Percentiles rank a stretch among this genome's conserved stretches.
phyloP scores from a whole-genome alignment of 495 filamentous ascomycete genomes.

The Daldinia grandis region DNA sequence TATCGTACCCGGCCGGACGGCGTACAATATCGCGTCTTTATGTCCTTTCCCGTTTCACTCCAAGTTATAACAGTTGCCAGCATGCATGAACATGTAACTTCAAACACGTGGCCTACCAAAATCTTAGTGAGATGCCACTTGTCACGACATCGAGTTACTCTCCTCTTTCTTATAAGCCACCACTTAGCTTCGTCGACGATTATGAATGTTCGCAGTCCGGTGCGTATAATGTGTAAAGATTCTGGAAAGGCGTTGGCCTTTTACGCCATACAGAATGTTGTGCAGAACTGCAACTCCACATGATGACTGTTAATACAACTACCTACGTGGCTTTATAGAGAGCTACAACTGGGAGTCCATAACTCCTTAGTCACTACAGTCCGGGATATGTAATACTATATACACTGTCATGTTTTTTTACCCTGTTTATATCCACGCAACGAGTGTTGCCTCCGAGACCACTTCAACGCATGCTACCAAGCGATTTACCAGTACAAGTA shows the following conservation, averaged over 20 bases:
- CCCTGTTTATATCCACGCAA: neutral
- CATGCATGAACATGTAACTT: constrained; percentile 27
- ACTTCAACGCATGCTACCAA: neutral
- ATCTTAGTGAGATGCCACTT: constrained; percentile 10
- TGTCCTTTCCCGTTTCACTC: constrained; percentile 13
- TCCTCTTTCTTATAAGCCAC: neutral
- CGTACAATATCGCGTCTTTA: constrained; percentile 21
- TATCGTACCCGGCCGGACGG: constrained; percentile 22
- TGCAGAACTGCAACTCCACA: constrained; percentile 2
- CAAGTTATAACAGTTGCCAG: constrained; percentile 5
- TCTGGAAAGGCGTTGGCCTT: constrained; percentile 1
- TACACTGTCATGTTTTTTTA: constrained; percentile 9
- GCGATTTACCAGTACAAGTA: neutral
- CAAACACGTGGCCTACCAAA: neutral
- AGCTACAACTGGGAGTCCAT: neutral
- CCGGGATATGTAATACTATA: neutral
- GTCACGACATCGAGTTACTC: neutral
- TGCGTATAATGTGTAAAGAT: neutral
- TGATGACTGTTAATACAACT: constrained; percentile 10
- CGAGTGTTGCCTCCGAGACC: neutral
- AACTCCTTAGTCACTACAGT: neutral
- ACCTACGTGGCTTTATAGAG: neutral
- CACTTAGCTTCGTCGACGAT: neutral
- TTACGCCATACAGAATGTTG: constrained; percentile 9
- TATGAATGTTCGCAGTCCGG: neutral